Base-by-base conservation (phyloP, 2,329 filamentous ascomycete genomes). In the Exophiala oligosperma region DNA sequence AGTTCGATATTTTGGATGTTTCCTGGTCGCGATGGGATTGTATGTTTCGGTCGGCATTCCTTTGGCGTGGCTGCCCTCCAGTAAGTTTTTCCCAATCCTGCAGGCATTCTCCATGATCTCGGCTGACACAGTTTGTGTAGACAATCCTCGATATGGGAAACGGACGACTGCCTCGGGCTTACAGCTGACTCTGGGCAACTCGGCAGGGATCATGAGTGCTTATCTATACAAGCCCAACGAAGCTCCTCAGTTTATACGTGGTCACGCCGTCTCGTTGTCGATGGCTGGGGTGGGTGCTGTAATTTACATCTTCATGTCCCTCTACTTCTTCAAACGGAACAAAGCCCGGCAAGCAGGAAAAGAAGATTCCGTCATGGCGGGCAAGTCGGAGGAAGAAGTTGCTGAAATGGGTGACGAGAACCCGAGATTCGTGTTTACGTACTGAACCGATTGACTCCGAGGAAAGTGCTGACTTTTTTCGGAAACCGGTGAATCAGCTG, bases 101-200 rank as follows among this genome's bases (percentile, higher is more conserved):
- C 32, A 35, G 2, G 32, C 40, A 43, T 43, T 43, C 4, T 23
- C n/a, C 21, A 14, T 43, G 6, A 43, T 8, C 40, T 21, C 83
- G 24, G 71, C 81, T 2, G 81, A 84, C 3, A 81, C 87, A 40
- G 11, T 9, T 2, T 82, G 87, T 0, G 85, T 82, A 17, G 92
- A 91, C 59, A 81, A 82, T 14, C 89, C 90, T 1, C 79, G 89
- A 6, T 92, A 91, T 64, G 89, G 88, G 8, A 92, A 92, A 71
- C 79, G 89, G 32, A 88, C 88, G 0, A 88, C 87, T 0, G 87
- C 86, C 0, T 89, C 84, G 1, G 89, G 87, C 0, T 28, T 91
- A 69, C 88, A 91, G 69, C 76, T 91, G 37, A 89, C 84, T 0
- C 80, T 87, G 52, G 88, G 88, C 11, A 92, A 92, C 63, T 78